Evolutionary conservation across 1,284 basidiomycete genomes (phyloP).

Genomic region (Pseudozyma flocculosa): DNA sequence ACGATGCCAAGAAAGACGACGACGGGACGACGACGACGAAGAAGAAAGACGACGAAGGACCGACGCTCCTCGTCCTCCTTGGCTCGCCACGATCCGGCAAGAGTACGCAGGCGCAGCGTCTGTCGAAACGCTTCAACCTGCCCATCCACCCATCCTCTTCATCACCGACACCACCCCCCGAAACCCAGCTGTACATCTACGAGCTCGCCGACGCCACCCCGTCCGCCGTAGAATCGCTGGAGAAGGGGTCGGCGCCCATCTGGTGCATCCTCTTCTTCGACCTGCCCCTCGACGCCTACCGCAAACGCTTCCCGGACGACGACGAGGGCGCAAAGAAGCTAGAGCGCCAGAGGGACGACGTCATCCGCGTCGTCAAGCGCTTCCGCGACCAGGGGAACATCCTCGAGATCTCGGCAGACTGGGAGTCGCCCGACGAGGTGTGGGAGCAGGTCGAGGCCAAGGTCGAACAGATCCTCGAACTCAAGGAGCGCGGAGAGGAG

Average conservation of each 20-base stretch:
- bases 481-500: constrained; percentile 16
- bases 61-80: no score
- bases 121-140: no score
- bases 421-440: constrained; percentile 46
- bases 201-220: no score
- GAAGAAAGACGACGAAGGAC: no score
- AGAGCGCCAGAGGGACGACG: constrained; percentile 8
- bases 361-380: constrained; percentile 25
- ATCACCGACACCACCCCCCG: no score
- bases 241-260: constrained; percentile 35
- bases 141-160: no score
- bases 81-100: no score
- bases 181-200: no score
- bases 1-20: no score
- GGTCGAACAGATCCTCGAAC: constrained; percentile 32
- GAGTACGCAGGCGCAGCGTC: no score
- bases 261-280: constrained; percentile 46
- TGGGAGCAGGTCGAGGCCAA: constrained; percentile 53
- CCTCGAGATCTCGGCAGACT: constrained; percentile 47
- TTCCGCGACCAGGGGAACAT: constrained; percentile 42
- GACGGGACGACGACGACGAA: no score
- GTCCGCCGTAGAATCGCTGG: constrained; percentile 4
- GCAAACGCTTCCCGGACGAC: constrained; percentile 15
- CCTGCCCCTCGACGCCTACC: constrained; percentile 23
- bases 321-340: constrained; percentile 2